Evolutionary conservation across 768 basidiomycete genomes (phyloP), one percentile per base, ranked within the genome.

Genomic region (Agaricus subrufescens): DNA sequence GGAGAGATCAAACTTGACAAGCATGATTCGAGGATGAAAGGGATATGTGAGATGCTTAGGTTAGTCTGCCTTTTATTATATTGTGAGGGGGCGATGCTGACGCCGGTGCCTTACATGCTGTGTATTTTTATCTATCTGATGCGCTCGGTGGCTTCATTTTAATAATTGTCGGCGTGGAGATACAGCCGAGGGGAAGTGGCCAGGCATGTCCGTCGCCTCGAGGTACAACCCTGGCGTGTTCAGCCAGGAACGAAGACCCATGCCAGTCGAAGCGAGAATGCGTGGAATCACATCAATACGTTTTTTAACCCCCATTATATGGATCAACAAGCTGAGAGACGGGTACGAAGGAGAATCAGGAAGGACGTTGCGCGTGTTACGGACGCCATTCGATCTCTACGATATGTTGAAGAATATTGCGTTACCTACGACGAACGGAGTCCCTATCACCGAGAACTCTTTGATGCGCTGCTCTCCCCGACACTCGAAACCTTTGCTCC

Each of bases 161-260:
- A 11, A 4, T 8, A 4, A 34, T 34, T 11, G 11, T 34, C 5
- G 34, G 34, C 34, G 34, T 34, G 34, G 34, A 34, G 1, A 38
- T 27, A 29, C 29, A 56, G 54, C 19, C 38, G 29, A 23, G 12
- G 27, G 23, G 54, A 56, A 8, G 11, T 49, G 8, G 54, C 46
- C 11, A 23, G 2, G 15, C 46, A 37, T 14, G 54, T 48, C n/a
- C 46, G 47, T 8, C 46, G 40, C 30, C 54, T 56, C 10, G 44
- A n/a, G 2, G 67, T 79, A 34, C 61, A 67, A 45, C 77, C 78
- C 26, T 79, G 76, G 78, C 62, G 69, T 25, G 69, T 78, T 12
- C 66, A 69, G 50, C 72, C 67, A 1, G 65, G 63, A 47, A 66
- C 65, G 43, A 70, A 69, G 58, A 65, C 67, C n/a, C 66, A 63